Evolutionary conservation across 75 land plant genomes (phyloP), one percentile per base, ranked within the genome.

Genomic region (Gnetum montanum): DNA sequence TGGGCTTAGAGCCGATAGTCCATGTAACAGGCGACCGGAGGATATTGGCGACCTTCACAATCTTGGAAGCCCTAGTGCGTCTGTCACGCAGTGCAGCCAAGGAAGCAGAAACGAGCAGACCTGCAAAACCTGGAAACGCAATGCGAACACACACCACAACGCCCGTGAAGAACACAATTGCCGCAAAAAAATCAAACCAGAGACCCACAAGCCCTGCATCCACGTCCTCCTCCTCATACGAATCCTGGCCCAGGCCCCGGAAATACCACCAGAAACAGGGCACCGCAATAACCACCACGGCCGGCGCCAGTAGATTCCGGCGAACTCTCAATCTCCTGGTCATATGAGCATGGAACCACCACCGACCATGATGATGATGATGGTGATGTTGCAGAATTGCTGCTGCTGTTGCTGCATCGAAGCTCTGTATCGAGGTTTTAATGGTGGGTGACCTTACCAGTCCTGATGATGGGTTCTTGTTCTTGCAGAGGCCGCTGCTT

Each of bases 1-100:
- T 57, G 26, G 66, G 46, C 62, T 65, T 58, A 8, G 61, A 61
- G 24, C 77, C 62, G 36, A 67, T 61, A 0, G 77, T 55, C 63
- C 70, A 65, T 13, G 78, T 61, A 13, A 73, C 69, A 1, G 43
- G 44, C 26, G 63, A 37, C 15, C 46, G 46, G 3, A 40, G 19
- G n/a, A 44, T 23, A 4, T 25, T 13, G 34, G 24, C 57, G 28
- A 27, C 18, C 16, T 15, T 15, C 13, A 41, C 4, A 12, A 18
- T 15, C 18, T 41, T 41, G 16, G 13, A 15, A 15, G 37, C 57
- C 31, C 43, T 61, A 23, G 46, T 60, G 13, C 51, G 71, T 18
- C 60, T 71, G 27, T 68, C 64, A 2, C 66, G 50, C 30, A 67
- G 15, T 4, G 72, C 59, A 6, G 49, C 55, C 1, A 71, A 28